Evolutionary conservation across 345 rosid species (phyloP).

Genomic region (Arabis hirsuta): DNA sequence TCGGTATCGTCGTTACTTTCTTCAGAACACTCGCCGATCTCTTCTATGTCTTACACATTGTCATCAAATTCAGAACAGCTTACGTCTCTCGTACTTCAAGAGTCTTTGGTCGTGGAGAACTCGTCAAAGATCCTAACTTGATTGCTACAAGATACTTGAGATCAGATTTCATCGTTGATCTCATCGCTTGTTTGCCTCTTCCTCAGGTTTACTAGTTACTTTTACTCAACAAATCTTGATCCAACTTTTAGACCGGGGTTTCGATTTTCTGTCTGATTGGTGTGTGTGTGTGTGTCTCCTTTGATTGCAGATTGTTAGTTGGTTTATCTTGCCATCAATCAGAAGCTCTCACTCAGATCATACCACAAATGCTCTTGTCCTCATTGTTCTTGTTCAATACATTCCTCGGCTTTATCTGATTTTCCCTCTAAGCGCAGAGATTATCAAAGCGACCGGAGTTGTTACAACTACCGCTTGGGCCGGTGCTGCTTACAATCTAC

Average conservation of each 20-base stretch:
- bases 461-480: slow-evolving; percentile 96
- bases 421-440: slow-evolving; percentile 72
- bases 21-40: slow-evolving; percentile 75
- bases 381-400: slow-evolving; percentile 83
- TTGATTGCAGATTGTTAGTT: slow-evolving; percentile 73
- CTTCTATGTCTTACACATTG: slow-evolving; percentile 64
- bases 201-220: slow-evolving; percentile 79
- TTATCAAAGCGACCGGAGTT: slow-evolving; percentile 76
- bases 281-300: background rate
- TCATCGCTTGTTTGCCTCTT: slow-evolving; percentile 76
- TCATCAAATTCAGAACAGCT: slow-evolving; percentile 77
- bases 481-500: slow-evolving; percentile 88
- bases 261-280: too few species aligned
- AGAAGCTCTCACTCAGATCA: slow-evolving; percentile 68
- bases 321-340: slow-evolving; percentile 72
- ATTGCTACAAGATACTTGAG: slow-evolving; percentile 69
- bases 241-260: background rate
- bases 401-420: slow-evolving; percentile 73
- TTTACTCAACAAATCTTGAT: slow-evolving; percentile 12
- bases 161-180: slow-evolving; percentile 75
- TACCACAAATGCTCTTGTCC: slow-evolving; percentile 74
- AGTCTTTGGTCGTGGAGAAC: slow-evolving; percentile 85
- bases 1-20: slow-evolving; percentile 73
- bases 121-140: slow-evolving; percentile 66
- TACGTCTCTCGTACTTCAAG: slow-evolving; percentile 75